Evolutionary conservation across 2,329 filamentous ascomycete species (phyloP), one percentile per base, ranked within the genome.

Genomic region (Epicoccum sorghinum): DNA sequence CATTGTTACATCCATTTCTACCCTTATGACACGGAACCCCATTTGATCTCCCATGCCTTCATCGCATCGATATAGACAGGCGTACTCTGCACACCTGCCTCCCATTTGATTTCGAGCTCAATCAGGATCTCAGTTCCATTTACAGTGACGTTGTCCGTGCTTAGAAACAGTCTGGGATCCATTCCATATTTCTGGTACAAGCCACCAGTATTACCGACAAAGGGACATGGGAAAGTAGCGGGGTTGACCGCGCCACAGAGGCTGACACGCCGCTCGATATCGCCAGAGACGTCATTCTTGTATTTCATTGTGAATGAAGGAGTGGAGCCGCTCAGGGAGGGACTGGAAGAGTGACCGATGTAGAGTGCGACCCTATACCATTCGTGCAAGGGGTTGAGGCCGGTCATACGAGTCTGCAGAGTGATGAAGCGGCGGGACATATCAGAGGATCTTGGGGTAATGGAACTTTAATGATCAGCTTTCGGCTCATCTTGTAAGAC

Each of bases 11-110:
- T 35, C 33, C 9, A 35, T 35, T 6, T 35, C 9, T 14, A 37
- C 18, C 35, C 14, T 9, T n/a, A 14, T n/a, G 43, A 36, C 8
- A 48, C 30, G 5, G 30, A 14, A 7, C 42, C 49, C 29, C 42
- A 46, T 14, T 46, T 29, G 23, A 52, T 52, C 29, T 46, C 42
- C 36, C 36, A 46, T 10, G 46, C 36, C 32, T 25, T 30, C 37
- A 42, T 14, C 14, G 18, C 36, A 41, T 52, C 49, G 6, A 46
- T 36, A 14, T 7, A 46, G 7, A 52, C 30, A 18, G 42, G 49
- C 1, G 46, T n/a, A 5, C 32, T 25, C 22, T 9, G 13, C 41
- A 37, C 42, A 6, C 35, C 49, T 10, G 12, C 42, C 4, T 41
- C 36, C 42, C 49, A 52, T n/a, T 36, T 36, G 30, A 46, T 36